A percentile compares a stretch with the other conserved stretches of the same genome.
Conservation (phyloP, 2,329 filamentous ascomycete species). For the Calonectria henricotiae region DNA sequence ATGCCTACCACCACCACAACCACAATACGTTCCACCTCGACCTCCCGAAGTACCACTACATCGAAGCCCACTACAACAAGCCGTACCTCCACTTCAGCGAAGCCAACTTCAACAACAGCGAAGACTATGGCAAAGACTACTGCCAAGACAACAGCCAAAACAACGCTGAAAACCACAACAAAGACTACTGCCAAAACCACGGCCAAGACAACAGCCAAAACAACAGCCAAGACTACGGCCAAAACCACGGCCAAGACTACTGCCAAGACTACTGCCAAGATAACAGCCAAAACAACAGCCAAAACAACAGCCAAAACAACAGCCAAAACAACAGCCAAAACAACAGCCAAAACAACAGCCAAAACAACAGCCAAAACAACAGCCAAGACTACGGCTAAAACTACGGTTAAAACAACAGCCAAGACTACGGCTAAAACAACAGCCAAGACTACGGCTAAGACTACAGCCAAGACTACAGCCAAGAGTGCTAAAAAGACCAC, state of each 20-base stretch:
- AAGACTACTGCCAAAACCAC: slow-evolving; percentile 1
- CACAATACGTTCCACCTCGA: background rate
- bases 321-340: slow-evolving; percentile 22
- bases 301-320: background rate
- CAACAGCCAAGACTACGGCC: background rate
- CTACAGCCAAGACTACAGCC: slow-evolving; percentile 16
- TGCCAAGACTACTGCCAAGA: background rate
- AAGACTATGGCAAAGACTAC: slow-evolving; percentile 23
- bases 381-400: background rate
- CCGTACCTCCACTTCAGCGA: background rate
- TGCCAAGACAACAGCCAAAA: background rate
- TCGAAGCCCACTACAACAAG: background rate
- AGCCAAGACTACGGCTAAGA: background rate
- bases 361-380: slow-evolving; percentile 10
- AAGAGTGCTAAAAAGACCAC: slow-evolving; percentile 5
- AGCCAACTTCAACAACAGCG: background rate
- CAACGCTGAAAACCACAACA: slow-evolving; percentile 1
- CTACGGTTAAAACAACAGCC: background rate
- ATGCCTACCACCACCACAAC: background rate
- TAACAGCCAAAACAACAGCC: background rate
- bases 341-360: slow-evolving; percentile 6
- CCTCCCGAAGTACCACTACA: background rate
- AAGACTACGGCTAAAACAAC: slow-evolving; percentile 24
- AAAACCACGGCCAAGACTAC: background rate
- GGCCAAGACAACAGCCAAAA: background rate